Percentiles rank a stretch among this genome's conserved stretches.
Conservation (phyloP, 2,329 filamentous ascomycete species). For the Fusarium phyllophilum region DNA sequence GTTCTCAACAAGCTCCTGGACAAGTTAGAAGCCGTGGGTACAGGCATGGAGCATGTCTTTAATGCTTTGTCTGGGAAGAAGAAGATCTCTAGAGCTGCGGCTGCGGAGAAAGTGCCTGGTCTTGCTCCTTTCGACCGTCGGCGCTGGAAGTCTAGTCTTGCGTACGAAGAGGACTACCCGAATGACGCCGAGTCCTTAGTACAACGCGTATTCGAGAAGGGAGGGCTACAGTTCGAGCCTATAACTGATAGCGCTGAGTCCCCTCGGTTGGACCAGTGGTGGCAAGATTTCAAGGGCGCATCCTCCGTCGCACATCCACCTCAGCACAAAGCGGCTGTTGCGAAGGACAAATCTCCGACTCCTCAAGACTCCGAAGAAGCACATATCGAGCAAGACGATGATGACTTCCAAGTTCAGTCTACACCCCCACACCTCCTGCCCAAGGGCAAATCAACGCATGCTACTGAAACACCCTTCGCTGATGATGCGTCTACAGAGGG, state of each 20-base stretch:
- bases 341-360: slow-evolving; percentile 12
- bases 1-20: slow-evolving; percentile 62
- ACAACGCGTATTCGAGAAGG: slow-evolving; percentile 53
- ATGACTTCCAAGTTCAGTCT: slow-evolving; percentile 63
- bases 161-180: slow-evolving; percentile 38
- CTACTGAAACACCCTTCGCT: slow-evolving; percentile 12
- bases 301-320: slow-evolving; percentile 37
- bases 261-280: slow-evolving; percentile 59
- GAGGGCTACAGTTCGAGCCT: slow-evolving; percentile 46
- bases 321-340: slow-evolving; percentile 22
- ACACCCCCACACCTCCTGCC: slow-evolving; percentile 55
- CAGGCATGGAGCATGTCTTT: slow-evolving; percentile 64
- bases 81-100: slow-evolving; percentile 55
- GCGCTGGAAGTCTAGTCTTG: slow-evolving; percentile 51
- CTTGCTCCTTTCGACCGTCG: slow-evolving; percentile 59
- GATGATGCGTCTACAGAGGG: slow-evolving; percentile 50
- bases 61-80: slow-evolving; percentile 60
- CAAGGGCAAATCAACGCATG: slow-evolving; percentile 36
- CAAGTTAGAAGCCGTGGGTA: slow-evolving; percentile 63
- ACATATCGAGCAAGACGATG: slow-evolving; percentile 53
- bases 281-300: slow-evolving; percentile 54
- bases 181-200: slow-evolving; percentile 53
- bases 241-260: slow-evolving; percentile 48
- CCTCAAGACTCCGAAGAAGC: slow-evolving; percentile 34
- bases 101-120: slow-evolving; percentile 61